Conservation (phyloP, 2,329 filamentous ascomycete genomes). For the Exophiala sideris region DNA sequence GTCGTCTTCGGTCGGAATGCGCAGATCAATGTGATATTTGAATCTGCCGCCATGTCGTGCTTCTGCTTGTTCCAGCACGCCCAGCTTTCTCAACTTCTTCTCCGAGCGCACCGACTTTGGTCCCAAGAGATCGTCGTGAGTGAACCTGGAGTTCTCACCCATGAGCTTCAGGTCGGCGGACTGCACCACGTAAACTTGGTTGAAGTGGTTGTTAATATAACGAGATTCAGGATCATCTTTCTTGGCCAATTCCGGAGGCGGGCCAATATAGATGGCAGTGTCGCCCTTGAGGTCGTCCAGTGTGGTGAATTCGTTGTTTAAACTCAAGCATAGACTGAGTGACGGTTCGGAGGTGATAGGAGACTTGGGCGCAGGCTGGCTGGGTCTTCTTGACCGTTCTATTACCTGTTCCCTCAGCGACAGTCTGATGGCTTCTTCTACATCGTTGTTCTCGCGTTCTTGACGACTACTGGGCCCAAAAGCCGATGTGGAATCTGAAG, state of each 20-base stretch:
- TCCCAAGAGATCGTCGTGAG: constrained; percentile 29
- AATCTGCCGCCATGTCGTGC: constrained; percentile 31
- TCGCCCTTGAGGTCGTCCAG: constrained; percentile 32
- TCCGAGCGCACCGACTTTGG: constrained; percentile 29
- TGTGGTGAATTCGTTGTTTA: constrained; percentile 25
- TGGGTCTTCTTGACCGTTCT: not conserved
- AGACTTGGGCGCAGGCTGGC: not conserved
- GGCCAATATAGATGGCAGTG: constrained; percentile 38
- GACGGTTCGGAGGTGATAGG: not conserved
- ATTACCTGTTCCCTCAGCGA: constrained; percentile 8
- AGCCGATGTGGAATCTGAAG: not conserved
- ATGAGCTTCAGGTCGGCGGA: constrained; percentile 33
- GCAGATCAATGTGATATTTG: constrained; percentile 62
- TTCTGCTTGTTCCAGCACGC: constrained; percentile 10
- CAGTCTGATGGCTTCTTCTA: constrained; percentile 6
- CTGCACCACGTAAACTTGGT: constrained; percentile 33
- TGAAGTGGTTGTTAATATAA: constrained; percentile 24
- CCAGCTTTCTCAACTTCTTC: constrained; percentile 15
- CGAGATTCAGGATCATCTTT: constrained; percentile 19
- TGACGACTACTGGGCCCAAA: not conserved
- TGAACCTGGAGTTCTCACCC: constrained; percentile 32
- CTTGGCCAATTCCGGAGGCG: constrained; percentile 27
- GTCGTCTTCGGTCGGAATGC: constrained; percentile 60
- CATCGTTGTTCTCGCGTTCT: not conserved
- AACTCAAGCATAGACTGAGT: constrained; percentile 9